A percentile compares a stretch with the other conserved stretches of the same genome.
Evolutionary conservation across 2,329 filamentous ascomycete species (phyloP).

Genomic region (Colletotrichum viniferum): DNA sequence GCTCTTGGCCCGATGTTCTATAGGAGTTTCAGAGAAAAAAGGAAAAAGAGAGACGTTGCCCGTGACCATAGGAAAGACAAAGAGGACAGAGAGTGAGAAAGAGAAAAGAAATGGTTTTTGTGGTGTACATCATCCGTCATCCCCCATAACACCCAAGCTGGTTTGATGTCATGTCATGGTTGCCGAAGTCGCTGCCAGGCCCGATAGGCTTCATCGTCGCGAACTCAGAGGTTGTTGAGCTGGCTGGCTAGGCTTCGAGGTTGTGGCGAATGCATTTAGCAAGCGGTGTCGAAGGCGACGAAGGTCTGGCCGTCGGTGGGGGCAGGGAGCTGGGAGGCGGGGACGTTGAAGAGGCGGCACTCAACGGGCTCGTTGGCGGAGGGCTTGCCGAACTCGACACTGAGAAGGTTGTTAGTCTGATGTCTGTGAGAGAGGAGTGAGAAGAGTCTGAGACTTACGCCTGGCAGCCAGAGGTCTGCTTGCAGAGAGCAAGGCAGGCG

Average conservation of each 20-base stretch:
- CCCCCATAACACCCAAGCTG: neutral
- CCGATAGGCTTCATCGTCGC: neutral
- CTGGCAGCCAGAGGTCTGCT: constrained; percentile 26
- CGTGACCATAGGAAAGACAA: neutral
- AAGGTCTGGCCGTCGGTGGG: constrained; percentile 11
- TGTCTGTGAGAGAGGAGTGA: neutral
- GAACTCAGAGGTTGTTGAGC: neutral
- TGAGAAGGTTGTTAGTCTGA: neutral
- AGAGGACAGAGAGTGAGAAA: neutral
- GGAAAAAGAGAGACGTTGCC: neutral
- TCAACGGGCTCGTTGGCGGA: neutral
- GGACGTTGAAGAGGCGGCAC: constrained; percentile 14
- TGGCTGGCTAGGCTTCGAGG: neutral
- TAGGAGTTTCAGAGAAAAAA: neutral
- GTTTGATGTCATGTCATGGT: neutral
- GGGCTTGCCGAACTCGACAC: constrained; percentile 30
- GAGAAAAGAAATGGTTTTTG: neutral
- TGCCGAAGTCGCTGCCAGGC: neutral
- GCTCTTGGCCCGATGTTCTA: neutral
- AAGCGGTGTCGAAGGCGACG: constrained; percentile 4
- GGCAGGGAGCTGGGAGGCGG: constrained; percentile 10
- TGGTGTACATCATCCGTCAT: neutral
- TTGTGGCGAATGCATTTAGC: neutral
- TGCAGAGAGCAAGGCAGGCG: constrained; percentile 14
- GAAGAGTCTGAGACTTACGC: neutral